These are phyloP conservation scores for Selaginella tamariscina DNA, from an alignment of 75 land plant species.

Conservation along the genomic window DNA sequence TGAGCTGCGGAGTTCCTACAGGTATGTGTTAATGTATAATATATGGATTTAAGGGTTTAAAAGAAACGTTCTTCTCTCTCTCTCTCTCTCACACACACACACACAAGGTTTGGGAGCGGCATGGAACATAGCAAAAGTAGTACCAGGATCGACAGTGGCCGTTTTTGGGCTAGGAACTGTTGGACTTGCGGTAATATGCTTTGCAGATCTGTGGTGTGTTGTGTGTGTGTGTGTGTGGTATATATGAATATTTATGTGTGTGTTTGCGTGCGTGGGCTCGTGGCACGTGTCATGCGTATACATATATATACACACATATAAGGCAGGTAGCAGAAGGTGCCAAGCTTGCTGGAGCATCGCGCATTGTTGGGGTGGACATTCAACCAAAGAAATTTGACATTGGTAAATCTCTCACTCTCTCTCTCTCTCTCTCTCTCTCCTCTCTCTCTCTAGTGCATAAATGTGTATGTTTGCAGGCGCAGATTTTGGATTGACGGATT, in stretches of 20 bases:
- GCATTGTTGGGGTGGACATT: conserved; percentile 73
- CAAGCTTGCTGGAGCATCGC: conserved; percentile 73
- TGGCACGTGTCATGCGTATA: too few species aligned
- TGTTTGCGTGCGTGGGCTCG: too few species aligned
- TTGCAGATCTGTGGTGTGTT: too few species aligned
- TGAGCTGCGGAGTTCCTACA: conserved; percentile 94
- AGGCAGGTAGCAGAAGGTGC: conserved; percentile 92
- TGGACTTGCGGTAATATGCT: conserved; percentile 85
- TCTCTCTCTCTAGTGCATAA: not conserved
- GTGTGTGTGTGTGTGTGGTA: too few species aligned
- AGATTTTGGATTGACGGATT: conserved; percentile 40
- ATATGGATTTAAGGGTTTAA: too few species aligned
- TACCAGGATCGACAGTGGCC: conserved; percentile 83
- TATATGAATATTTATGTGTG: too few species aligned
- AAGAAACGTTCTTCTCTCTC: too few species aligned
- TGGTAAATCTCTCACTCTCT: conserved; percentile 29
- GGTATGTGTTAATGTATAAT: conserved; percentile 43
- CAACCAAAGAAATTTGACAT: conserved; percentile 58
- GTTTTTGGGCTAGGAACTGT: conserved; percentile 96
- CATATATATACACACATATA: too few species aligned
- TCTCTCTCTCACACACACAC: not conserved
- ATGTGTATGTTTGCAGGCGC: conserved; percentile 28
- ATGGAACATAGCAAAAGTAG: conserved; percentile 97
- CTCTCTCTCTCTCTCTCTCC: not conserved
- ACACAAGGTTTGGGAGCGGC: conserved; percentile 85